Conservation (phyloP, 352 stramenopile species). For the Phytophthora parvispora region DNA sequence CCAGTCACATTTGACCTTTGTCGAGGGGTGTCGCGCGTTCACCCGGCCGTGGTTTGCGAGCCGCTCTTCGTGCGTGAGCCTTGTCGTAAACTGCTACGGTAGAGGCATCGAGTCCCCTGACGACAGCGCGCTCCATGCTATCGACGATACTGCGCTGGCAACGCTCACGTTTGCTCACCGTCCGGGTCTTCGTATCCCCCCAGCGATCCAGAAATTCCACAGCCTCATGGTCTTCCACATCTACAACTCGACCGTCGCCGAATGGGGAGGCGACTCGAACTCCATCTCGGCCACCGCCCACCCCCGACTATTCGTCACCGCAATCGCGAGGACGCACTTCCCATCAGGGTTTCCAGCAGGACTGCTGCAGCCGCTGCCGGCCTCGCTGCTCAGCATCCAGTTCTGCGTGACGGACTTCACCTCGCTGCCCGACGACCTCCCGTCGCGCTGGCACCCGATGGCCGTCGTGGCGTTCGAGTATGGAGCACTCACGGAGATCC, state of each 20-base stretch:
- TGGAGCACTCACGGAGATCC: slow-evolving; percentile 6
- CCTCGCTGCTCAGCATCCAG: slow-evolving; percentile 7
- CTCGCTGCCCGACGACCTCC: slow-evolving; percentile 3
- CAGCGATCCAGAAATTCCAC: slow-evolving; percentile 1
- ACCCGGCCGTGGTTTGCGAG: neutral
- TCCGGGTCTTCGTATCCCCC: neutral
- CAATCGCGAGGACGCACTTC: neutral
- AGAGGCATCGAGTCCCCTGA: neutral
- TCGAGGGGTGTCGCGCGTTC: neutral
- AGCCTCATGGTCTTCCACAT: slow-evolving; percentile 16
- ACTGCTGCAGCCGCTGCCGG: slow-evolving; percentile 5
- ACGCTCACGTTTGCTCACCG: slow-evolving; percentile 11
- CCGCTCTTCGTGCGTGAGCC: slow-evolving; percentile 2
- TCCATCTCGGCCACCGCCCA: neutral
- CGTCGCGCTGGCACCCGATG: slow-evolving; percentile 9
- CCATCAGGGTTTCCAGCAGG: neutral
- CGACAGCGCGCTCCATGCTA: neutral
- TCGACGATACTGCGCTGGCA: neutral
- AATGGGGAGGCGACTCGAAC: neutral
- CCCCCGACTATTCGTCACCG: neutral
- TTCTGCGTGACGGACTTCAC: slow-evolving; percentile 15
- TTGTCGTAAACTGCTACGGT: slow-evolving; percentile 13
- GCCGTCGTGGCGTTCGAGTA: slow-evolving; percentile 23
- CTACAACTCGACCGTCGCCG: slow-evolving; percentile 24
- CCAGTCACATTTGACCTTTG: neutral